Conservation (phyloP, 768 basidiomycete genomes). For the Mycena albidolilacea region DNA sequence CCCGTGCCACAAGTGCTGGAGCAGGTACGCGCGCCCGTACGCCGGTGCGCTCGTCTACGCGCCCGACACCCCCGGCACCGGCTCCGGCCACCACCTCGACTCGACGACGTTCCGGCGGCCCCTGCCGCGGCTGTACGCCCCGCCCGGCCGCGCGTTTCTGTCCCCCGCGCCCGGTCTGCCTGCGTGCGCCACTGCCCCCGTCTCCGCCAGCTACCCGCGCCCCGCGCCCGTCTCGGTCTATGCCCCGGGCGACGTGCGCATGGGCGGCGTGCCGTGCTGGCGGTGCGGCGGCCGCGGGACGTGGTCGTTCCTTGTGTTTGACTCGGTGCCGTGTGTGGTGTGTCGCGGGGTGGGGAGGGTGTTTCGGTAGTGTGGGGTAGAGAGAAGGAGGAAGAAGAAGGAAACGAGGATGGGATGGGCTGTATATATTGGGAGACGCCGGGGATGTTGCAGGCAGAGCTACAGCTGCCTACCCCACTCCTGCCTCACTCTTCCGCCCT, state of each 20-base stretch:
- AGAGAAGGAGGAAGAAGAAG: not conserved
- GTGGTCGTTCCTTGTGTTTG: conserved; percentile 68
- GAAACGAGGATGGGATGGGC: too few species aligned
- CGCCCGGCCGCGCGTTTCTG: conserved; percentile 13
- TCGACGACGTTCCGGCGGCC: conserved; percentile 55
- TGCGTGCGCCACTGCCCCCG: not conserved
- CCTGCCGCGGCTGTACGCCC: conserved; percentile 44
- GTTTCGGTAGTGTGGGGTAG: conserved; percentile 8
- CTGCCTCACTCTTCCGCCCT: too few species aligned
- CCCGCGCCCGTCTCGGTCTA: conserved; percentile 51
- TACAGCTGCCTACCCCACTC: too few species aligned
- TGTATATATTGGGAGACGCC: too few species aligned
- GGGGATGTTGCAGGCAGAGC: too few species aligned
- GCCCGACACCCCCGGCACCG: conserved; percentile 46
- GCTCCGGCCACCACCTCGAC: conserved; percentile 1
- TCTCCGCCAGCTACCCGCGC: not conserved
- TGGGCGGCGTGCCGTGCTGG: conserved; percentile 79
- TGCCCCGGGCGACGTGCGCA: conserved; percentile 74
- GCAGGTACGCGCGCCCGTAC: conserved; percentile 74
- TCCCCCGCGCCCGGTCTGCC: not conserved
- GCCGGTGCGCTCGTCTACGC: conserved; percentile 72
- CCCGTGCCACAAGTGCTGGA: conserved; percentile 85
- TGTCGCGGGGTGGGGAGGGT: conserved; percentile 79
- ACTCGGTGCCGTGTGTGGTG: conserved; percentile 64
- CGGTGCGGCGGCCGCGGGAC: conserved; percentile 74